Evolutionary conservation across 2,329 filamentous ascomycete genomes (phyloP).

Genomic region (Drechslera avenae): DNA sequence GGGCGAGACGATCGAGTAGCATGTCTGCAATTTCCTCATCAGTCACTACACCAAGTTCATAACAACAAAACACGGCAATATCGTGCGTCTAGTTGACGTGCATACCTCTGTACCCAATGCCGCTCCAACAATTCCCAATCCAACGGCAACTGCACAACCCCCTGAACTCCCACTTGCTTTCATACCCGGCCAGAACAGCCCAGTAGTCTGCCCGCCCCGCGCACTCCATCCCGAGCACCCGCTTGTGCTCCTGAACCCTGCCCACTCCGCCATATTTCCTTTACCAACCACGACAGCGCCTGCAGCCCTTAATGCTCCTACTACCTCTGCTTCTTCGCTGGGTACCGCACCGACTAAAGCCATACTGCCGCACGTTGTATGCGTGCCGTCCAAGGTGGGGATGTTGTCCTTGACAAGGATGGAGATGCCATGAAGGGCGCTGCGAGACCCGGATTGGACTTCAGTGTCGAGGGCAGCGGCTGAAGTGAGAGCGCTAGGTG

Average conservation of each 20-base stretch:
- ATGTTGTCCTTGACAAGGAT: too few species aligned
- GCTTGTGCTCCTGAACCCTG: conserved; percentile 60
- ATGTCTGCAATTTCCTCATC: conserved; percentile 1
- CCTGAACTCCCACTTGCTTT: conserved; percentile 66
- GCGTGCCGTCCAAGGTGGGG: too few species aligned
- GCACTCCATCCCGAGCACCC: conserved; percentile 65
- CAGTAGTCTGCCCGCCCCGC: conserved; percentile 64
- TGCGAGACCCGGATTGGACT: too few species aligned
- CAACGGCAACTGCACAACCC: conserved; percentile 63
- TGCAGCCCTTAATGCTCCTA: conserved; percentile 60
- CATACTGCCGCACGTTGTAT: conserved; percentile 58
- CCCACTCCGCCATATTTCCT: conserved; percentile 64
- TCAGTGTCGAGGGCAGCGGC: too few species aligned
- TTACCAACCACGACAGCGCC: conserved; percentile 69
- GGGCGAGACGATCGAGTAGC: conserved; percentile 21
- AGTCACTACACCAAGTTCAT: too few species aligned
- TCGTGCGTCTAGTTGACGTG: too few species aligned
- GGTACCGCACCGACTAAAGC: conserved; percentile 62
- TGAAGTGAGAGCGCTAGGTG: too few species aligned
- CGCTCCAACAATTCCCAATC: conserved; percentile 62
- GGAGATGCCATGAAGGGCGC: too few species aligned
- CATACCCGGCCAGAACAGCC: conserved; percentile 61
- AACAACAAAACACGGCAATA: too few species aligned
- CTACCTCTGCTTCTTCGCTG: conserved; percentile 62
- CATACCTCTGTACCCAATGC: conserved; percentile 60